These are phyloP conservation scores for Glycine soja DNA, from an alignment of 306 rosid genomes.

Conservation along the genomic window DNA sequence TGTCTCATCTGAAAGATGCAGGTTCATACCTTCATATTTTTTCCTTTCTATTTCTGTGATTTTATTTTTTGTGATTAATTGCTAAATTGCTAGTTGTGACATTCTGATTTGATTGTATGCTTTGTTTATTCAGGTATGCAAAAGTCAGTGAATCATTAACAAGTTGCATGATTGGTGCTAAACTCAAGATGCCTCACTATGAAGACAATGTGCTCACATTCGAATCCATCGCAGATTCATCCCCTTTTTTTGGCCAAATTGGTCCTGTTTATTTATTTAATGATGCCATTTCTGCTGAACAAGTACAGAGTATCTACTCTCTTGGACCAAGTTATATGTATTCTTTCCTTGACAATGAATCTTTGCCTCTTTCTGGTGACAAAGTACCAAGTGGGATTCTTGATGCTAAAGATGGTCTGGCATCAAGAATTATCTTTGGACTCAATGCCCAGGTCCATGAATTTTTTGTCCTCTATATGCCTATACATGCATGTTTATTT, in stretches of 20 bases:
- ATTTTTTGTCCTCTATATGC: background rate
- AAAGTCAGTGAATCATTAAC: conserved; percentile 82
- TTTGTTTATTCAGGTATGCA: conserved; percentile 77
- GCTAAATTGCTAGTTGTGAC: conserved; percentile 13
- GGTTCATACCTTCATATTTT: conserved; percentile 56
- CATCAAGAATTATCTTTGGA: conserved; percentile 86
- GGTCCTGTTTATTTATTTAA: conserved; percentile 90
- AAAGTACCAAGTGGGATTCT: conserved; percentile 79
- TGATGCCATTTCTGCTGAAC: conserved; percentile 89
- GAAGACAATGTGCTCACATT: conserved; percentile 62
- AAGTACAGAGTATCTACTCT: conserved; percentile 83
- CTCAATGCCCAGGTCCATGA: conserved; percentile 90
- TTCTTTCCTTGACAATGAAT: conserved; percentile 90
- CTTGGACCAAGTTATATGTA: conserved; percentile 99
- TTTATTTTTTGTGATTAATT: conserved; percentile 17
- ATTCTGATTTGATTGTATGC: conserved; percentile 37
- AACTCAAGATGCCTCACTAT: conserved; percentile 60
- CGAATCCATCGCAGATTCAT: conserved; percentile 71
- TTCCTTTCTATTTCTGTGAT: background rate
- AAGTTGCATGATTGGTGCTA: conserved; percentile 87
- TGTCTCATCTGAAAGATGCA: conserved; percentile 97
- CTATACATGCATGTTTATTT: background rate
- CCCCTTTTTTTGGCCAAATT: conserved; percentile 90
- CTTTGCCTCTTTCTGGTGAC: conserved; percentile 71
- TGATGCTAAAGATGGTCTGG: conserved; percentile 88